Conservation (phyloP, 495 filamentous ascomycete species). For the Collariella sp. region DNA sequence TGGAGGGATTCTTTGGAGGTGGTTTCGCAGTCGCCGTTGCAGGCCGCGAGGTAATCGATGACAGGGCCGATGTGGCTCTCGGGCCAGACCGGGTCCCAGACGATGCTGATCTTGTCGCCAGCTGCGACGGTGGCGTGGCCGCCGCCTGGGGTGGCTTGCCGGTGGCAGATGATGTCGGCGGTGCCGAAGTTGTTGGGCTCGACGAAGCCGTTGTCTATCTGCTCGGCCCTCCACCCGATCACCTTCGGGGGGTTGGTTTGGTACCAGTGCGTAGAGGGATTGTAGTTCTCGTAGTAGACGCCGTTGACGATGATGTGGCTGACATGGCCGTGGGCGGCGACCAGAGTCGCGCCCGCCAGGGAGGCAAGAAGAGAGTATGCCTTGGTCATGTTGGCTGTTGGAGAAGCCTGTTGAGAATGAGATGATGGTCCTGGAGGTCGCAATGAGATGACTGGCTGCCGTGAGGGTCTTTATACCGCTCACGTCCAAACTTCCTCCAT, state of each 20-base stretch:
- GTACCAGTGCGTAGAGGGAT: constrained; percentile 35
- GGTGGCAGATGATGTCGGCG: constrained; percentile 47
- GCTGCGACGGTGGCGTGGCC: constrained; percentile 36
- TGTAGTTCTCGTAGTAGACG: constrained; percentile 38
- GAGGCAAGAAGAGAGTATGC: constrained; percentile 30
- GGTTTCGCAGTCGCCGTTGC: constrained; percentile 57
- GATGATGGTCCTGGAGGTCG: background rate
- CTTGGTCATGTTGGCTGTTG: constrained; percentile 18
- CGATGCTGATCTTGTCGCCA: constrained; percentile 36
- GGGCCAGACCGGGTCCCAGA: constrained; percentile 42
- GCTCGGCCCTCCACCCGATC: constrained; percentile 47
- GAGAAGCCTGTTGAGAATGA: background rate
- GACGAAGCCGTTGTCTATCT: constrained; percentile 54
- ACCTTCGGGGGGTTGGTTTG: constrained; percentile 37
- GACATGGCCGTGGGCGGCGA: constrained; percentile 55
- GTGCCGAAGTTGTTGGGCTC: constrained; percentile 36
- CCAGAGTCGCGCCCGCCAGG: constrained; percentile 44
- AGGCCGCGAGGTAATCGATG: constrained; percentile 68
- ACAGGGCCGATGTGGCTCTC: constrained; percentile 51
- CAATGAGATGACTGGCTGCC: background rate
- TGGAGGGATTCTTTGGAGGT: constrained; percentile 56
- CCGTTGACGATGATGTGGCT: constrained; percentile 52
- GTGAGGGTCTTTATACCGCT: background rate
- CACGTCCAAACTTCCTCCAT: background rate
- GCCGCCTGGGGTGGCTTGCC: constrained; percentile 29